These are phyloP conservation scores for Laguncularia racemosa DNA, from an alignment of 345 rosid genomes.

Conservation along the genomic window DNA sequence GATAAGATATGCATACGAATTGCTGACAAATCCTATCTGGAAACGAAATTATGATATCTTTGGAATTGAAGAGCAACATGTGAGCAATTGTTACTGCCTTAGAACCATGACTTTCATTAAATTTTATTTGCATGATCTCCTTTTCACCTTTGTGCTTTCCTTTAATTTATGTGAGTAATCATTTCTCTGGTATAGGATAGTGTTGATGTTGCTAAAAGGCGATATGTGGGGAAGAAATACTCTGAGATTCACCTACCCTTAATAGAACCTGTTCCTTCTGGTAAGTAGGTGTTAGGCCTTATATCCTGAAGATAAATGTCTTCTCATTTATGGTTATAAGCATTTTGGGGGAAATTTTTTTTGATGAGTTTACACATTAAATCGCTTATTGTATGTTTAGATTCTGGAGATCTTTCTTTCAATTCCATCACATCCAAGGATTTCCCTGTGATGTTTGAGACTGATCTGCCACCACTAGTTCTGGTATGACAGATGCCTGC, in stretches of 20 bases:
- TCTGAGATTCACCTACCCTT: constrained; percentile 50
- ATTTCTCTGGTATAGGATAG: constrained; percentile 42
- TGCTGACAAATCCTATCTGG: constrained; percentile 61
- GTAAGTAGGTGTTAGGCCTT: constrained; percentile 26
- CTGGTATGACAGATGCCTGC: constrained; percentile 34
- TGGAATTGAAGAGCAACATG: constrained; percentile 69
- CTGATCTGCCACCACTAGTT: constrained; percentile 64
- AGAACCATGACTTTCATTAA: not conserved
- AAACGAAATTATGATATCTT: constrained; percentile 78
- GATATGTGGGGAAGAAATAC: constrained; percentile 37
- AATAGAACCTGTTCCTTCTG: constrained; percentile 45
- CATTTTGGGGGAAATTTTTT: not conserved
- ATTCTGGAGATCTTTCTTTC: constrained; percentile 36
- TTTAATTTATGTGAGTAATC: constrained; percentile 7
- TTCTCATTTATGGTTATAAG: constrained; percentile 7
- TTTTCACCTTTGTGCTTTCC: not conserved
- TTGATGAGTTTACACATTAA: not conserved
- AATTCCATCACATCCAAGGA: constrained; percentile 43
- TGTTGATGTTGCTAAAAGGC: constrained; percentile 33
- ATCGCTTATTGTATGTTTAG: constrained; percentile 21
- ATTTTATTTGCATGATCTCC: not conserved
- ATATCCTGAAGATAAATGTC: not conserved
- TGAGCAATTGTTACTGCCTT: constrained; percentile 31
- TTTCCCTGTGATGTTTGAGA: constrained; percentile 30
- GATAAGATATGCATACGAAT: constrained; percentile 79